phyloP scores from a whole-genome alignment of 2,329 filamentous ascomycete genomes.

The Mycosphaerella sp. region DNA sequence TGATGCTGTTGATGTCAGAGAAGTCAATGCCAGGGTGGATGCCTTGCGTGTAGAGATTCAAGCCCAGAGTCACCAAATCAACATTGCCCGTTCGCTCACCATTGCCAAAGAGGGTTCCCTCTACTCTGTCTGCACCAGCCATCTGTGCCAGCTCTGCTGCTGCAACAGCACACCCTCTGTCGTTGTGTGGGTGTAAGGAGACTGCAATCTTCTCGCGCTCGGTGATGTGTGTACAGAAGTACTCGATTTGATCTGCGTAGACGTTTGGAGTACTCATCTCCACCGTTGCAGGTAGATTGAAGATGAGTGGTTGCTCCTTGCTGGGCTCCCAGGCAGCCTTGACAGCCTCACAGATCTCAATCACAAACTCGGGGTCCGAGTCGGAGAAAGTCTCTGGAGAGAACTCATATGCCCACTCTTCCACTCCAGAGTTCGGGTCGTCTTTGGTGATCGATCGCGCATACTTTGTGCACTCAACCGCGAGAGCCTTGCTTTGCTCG shows the following conservation, averaged over 20 bases:
- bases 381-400: slow-evolving; percentile 88
- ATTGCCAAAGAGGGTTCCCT: slow-evolving; percentile 90
- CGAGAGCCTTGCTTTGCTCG: slow-evolving; percentile 72
- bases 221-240: slow-evolving; percentile 79
- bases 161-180: slow-evolving; percentile 82
- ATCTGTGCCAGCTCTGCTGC: slow-evolving; percentile 91
- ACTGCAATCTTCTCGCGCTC: slow-evolving; percentile 84
- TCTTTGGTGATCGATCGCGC: slow-evolving; percentile 87
- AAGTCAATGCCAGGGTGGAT: slow-evolving; percentile 82
- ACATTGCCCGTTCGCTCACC: slow-evolving; percentile 95
- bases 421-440: slow-evolving; percentile 51
- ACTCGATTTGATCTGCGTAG: slow-evolving; percentile 94
- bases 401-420: slow-evolving; percentile 75
- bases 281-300: slow-evolving; percentile 94
- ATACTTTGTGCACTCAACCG: slow-evolving; percentile 77
- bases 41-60: slow-evolving; percentile 95
- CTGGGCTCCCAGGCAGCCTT: slow-evolving; percentile 88
- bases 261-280: slow-evolving; percentile 93
- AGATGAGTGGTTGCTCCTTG: slow-evolving; percentile 76
- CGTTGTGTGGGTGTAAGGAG: slow-evolving; percentile 90
- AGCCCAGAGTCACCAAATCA: slow-evolving; percentile 81
- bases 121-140: slow-evolving; percentile 90
- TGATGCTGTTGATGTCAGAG: slow-evolving; percentile 77
- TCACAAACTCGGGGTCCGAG: slow-evolving; percentile 72
- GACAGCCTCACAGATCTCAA: slow-evolving; percentile 84